Conservation (phyloP, 495 filamentous ascomycete genomes). For the Penicillium steckii region DNA sequence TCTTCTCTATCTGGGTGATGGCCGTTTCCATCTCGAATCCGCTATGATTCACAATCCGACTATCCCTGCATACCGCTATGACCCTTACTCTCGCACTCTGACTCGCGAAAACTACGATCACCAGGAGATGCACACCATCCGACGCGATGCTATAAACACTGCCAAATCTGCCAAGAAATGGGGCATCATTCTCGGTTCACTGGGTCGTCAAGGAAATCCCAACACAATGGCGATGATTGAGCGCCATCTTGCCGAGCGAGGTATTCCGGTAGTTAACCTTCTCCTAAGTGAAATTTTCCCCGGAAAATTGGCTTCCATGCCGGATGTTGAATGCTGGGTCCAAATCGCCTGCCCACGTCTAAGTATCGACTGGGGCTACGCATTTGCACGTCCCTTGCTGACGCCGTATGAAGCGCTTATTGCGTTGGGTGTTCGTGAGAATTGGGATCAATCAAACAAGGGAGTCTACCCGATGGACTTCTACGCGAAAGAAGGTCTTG, state of each 20-base stretch:
- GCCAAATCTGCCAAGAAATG: slow-evolving; percentile 80
- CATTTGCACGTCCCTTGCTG: slow-evolving; percentile 81
- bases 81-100: slow-evolving; percentile 89
- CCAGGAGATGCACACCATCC: slow-evolving; percentile 79
- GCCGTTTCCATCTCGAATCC: slow-evolving; percentile 93
- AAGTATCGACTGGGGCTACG: slow-evolving; percentile 99
- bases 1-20: slow-evolving; percentile 92
- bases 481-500: slow-evolving; percentile 89
- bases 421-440: slow-evolving; percentile 71
- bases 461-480: slow-evolving; percentile 98
- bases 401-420: slow-evolving; percentile 95
- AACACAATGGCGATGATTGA: slow-evolving; percentile 88
- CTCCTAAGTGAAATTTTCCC: slow-evolving; percentile 94
- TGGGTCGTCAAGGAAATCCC: slow-evolving; percentile 93
- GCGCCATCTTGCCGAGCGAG: slow-evolving; percentile 60
- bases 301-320: slow-evolving; percentile 87
- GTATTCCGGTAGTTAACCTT: slow-evolving; percentile 77
- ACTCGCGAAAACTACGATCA: slow-evolving; percentile 90
- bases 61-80: slow-evolving; percentile 91
- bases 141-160: slow-evolving; percentile 69
- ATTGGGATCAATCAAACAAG: slow-evolving; percentile 65
- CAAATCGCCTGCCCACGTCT: slow-evolving; percentile 93
- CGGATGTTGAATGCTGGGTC: slow-evolving; percentile 94
- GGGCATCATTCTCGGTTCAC: slow-evolving; percentile 89
- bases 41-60: slow-evolving; percentile 97